A percentile compares a stretch with the other conserved stretches of the same genome.
Evolutionary conservation across 176 grass and related monocot species (phyloP).

Genomic region (Triticum urartu): DNA sequence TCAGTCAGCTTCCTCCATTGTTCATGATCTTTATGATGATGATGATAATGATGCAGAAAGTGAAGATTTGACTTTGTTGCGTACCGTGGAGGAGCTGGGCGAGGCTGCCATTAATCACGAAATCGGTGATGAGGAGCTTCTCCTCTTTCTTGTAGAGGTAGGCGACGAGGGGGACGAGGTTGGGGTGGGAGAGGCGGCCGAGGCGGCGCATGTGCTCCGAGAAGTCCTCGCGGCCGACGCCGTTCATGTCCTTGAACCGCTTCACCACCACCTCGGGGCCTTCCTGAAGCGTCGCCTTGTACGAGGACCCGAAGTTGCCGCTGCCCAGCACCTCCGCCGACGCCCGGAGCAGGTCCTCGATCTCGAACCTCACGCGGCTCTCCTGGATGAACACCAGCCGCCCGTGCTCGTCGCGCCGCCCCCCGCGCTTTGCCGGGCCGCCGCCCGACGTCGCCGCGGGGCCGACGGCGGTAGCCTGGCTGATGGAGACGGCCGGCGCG

Average conservation of each 20-base stretch:
- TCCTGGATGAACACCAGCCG: conserved; percentile 78
- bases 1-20: neutral
- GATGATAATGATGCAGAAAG: neutral
- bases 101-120: conserved; percentile 69
- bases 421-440: neutral
- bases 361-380: conserved; percentile 59
- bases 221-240: conserved; percentile 80
- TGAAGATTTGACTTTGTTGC: neutral
- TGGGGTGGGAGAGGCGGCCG: conserved; percentile 76
- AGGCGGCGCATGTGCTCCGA: conserved; percentile 96
- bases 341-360: conserved; percentile 83
- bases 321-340: conserved; percentile 89
- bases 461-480: neutral
- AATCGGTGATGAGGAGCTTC: conserved; percentile 81
- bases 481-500: conserved; percentile 42
- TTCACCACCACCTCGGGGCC: conserved; percentile 75
- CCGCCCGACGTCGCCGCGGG: neutral
- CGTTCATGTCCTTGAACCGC: conserved; percentile 97
- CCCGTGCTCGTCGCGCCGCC: conserved; percentile 57
- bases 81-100: conserved; percentile 71
- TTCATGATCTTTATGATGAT: neutral
- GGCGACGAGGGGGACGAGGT: conserved; percentile 78
- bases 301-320: conserved; percentile 77
- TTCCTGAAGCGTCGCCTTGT: conserved; percentile 74
- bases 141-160: conserved; percentile 98